A percentile compares a stretch with the other conserved stretches of the same genome.
phyloP scores from a whole-genome alignment of 2,329 filamentous ascomycete species.

The Clarireedia paspali region DNA sequence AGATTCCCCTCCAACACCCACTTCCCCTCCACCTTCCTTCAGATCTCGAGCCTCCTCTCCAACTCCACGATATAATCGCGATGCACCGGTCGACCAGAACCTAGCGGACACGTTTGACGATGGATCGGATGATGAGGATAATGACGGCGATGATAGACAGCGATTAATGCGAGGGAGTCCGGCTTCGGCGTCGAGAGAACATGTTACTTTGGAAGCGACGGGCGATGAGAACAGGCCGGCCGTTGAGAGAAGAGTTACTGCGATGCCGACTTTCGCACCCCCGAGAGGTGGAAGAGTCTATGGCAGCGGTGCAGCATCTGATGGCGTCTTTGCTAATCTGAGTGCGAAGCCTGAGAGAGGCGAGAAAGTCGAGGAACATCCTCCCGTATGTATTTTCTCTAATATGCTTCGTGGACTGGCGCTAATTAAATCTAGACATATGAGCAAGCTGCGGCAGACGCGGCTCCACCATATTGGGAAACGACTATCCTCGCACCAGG shows the following conservation, averaged over 20 bases:
- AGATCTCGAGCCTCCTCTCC: constrained; percentile 73
- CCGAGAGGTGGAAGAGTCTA: constrained; percentile 43
- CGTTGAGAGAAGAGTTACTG: constrained; percentile 22
- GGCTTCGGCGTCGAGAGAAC: constrained; percentile 23
- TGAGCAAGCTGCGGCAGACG: constrained; percentile 94
- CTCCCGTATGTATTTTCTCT: constrained; percentile 63
- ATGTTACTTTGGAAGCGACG: constrained; percentile 22
- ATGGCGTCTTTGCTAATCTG: constrained; percentile 94
- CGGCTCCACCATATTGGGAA: constrained; percentile 97
- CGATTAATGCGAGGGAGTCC: constrained; percentile 66
- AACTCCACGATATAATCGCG: constrained; percentile 35
- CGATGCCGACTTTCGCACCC: constrained; percentile 23
- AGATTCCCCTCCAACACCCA: constrained; percentile 32
- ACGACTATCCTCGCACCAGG: constrained; percentile 94
- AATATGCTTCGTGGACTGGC: constrained; percentile 2
- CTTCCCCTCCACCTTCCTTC: constrained; percentile 73
- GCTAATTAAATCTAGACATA: constrained; percentile 59
- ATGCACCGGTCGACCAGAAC: constrained; percentile 57
- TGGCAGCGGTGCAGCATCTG: constrained; percentile 70
- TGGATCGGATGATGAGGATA: constrained; percentile 64
- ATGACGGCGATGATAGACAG: constrained; percentile 75
- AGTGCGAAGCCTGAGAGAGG: constrained; percentile 80
- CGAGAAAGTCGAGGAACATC: constrained; percentile 77
- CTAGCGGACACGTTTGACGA: constrained; percentile 87
- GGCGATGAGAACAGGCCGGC: constrained; percentile 16